phyloP scores from a whole-genome alignment of 306 rosid genomes.

The Trifolium dubium region DNA sequence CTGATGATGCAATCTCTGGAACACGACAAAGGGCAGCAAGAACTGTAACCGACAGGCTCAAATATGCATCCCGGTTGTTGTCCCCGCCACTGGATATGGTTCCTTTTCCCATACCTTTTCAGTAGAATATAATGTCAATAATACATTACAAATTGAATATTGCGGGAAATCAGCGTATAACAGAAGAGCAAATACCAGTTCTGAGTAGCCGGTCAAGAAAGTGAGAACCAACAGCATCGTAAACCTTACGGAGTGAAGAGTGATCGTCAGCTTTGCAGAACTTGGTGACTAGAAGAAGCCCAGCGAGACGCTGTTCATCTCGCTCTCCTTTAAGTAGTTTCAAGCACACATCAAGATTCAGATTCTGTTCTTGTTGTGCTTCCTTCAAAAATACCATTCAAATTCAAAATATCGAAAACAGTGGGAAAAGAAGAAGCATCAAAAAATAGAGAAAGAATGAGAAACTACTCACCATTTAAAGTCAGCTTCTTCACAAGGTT shows the following conservation, averaged over 20 bases:
- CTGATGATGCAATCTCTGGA: conserved; percentile 76
- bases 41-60: conserved; percentile 74
- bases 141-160: neutral
- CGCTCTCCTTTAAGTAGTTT: conserved; percentile 83
- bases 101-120: conserved; percentile 69
- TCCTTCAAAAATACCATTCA: conserved; percentile 46
- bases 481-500: neutral
- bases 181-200: conserved; percentile 60
- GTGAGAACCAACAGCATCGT: conserved; percentile 68
- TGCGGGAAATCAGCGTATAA: neutral
- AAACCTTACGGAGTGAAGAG: conserved; percentile 66
- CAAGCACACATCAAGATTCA: conserved; percentile 80
- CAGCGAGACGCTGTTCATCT: conserved; percentile 94
- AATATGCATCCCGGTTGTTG: conserved; percentile 72
- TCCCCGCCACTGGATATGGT: conserved; percentile 42
- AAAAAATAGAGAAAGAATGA: conserved; percentile 6
- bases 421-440: neutral
- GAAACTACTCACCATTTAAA: conserved; percentile 25
- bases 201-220: conserved; percentile 82
- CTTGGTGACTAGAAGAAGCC: conserved; percentile 84
- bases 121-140: conserved; percentile 3
- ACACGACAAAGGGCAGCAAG: conserved; percentile 83
- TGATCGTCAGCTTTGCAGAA: conserved; percentile 74
- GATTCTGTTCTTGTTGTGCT: conserved; percentile 47
- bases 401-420: neutral